Percentiles rank a stretch among this genome's conserved stretches.
Conservation (phyloP, 495 filamentous ascomycete genomes). For the Xylona heveae region DNA sequence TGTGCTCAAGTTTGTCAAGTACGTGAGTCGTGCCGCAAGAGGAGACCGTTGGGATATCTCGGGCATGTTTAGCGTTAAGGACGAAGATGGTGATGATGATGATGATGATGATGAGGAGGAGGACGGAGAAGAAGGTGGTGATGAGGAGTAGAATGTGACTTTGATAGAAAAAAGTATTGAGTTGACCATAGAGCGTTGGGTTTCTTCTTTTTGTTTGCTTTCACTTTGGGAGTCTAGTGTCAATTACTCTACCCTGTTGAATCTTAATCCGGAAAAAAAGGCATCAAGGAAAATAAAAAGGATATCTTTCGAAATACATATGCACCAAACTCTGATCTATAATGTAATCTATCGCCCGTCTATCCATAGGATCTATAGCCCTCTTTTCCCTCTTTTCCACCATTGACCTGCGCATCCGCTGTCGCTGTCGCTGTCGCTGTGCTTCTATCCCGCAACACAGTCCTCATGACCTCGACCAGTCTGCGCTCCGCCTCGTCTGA, state of each 20-base stretch:
- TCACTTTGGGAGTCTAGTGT: too few relatives aligned
- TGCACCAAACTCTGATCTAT: background rate
- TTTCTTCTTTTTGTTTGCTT: too few relatives aligned
- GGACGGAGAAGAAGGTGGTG: background rate
- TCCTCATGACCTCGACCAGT: background rate
- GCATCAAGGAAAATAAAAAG: conserved; percentile 1
- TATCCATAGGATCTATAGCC: background rate
- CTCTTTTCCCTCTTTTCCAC: background rate
- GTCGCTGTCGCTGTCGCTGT: background rate
- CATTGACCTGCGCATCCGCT: background rate
- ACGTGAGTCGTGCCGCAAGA: conserved; percentile 57
- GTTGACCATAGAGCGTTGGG: conserved; percentile 2
- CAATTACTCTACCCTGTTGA: too few relatives aligned
- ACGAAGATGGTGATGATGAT: conserved; percentile 16
- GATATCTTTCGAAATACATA: background rate
- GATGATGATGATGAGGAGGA: conserved; percentile 16
- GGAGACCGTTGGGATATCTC: conserved; percentile 89
- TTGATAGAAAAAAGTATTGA: background rate
- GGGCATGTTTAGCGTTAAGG: conserved; percentile 37
- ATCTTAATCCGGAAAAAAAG: too few relatives aligned
- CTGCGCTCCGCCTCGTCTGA: background rate
- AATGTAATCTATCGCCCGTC: background rate
- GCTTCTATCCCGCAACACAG: background rate
- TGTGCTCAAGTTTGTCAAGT: conserved; percentile 86
- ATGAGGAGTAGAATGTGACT: background rate